A percentile compares a stretch with the other conserved stretches of the same genome.
phyloP scores from a whole-genome alignment of 306 rosid genomes.

The Rubus parviflorus region DNA sequence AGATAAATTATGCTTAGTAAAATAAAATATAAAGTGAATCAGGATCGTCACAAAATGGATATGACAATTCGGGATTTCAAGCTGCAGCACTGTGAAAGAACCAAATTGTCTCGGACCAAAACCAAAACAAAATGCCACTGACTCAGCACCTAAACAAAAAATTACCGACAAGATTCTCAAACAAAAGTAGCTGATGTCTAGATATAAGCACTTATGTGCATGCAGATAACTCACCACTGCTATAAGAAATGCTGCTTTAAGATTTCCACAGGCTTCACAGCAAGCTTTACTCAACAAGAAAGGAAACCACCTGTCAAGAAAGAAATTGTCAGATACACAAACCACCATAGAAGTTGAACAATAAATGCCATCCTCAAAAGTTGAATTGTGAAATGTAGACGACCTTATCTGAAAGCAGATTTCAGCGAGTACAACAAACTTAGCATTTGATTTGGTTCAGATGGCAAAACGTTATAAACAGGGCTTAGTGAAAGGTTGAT shows the following conservation, averaged over 20 bases:
- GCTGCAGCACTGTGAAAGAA: not conserved
- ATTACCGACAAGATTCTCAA: slow-evolving; percentile 3
- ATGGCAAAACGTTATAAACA: not conserved
- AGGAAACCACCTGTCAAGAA: slow-evolving; percentile 86
- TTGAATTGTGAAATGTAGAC: not conserved
- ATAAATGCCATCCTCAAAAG: not conserved
- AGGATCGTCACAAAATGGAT: not conserved
- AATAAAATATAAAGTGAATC: not conserved
- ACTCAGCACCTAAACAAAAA: not conserved
- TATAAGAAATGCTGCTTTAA: slow-evolving; percentile 96
- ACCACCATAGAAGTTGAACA: slow-evolving; percentile 14
- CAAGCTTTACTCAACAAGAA: slow-evolving; percentile 83
- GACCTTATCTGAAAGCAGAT: not conserved
- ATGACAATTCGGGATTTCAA: not conserved
- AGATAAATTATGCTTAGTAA: not conserved
- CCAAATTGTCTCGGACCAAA: not conserved
- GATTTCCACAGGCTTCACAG: slow-evolving; percentile 99
- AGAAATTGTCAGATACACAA: slow-evolving; percentile 27
- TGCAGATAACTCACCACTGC: slow-evolving; percentile 79
- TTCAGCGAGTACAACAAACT: slow-evolving; percentile 5
- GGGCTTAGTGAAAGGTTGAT: not conserved
- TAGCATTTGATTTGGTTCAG: not conserved
- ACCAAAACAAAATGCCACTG: not conserved
- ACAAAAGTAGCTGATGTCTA: not conserved
- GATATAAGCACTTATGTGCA: not conserved